A percentile compares a stretch with the other conserved stretches of the same genome.
phyloP scores from a whole-genome alignment of 495 filamentous ascomycete species.

The Podospora fimiseda region DNA sequence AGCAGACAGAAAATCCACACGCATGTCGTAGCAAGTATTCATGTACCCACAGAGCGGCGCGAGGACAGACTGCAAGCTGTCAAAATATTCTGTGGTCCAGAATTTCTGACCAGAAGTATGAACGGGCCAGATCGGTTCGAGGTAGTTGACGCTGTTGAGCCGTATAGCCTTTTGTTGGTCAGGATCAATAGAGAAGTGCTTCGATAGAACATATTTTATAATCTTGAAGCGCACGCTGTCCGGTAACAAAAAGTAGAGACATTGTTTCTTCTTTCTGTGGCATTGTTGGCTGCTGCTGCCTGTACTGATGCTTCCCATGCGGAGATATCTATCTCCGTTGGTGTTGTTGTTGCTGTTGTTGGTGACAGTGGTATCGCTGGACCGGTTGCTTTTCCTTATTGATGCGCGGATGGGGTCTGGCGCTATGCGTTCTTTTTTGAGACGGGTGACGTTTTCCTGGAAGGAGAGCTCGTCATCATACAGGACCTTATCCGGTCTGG shows the following conservation, averaged over 20 bases:
- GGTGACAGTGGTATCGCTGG: not conserved
- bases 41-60: conserved; percentile 12
- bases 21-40: conserved; percentile 18
- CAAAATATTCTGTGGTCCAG: conserved; percentile 22
- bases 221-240: conserved; percentile 18
- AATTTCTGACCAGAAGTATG: not conserved
- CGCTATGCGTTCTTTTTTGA: conserved; percentile 4
- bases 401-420: not conserved
- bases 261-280: not conserved
- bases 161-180: conserved; percentile 17
- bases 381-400: not conserved
- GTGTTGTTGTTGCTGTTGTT: conserved; percentile 7
- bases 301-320: not conserved
- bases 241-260: conserved; percentile 16
- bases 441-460: conserved; percentile 9
- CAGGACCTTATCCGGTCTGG: not conserved
- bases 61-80: conserved; percentile 15
- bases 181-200: conserved; percentile 4
- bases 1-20: conserved; percentile 18
- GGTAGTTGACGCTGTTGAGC: conserved; percentile 14
- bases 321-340: not conserved
- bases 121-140: conserved; percentile 19
- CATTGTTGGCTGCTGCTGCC: not conserved
- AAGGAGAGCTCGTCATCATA: conserved; percentile 9
- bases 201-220: conserved; percentile 10